Base-by-base conservation (phyloP, 371 early-diverging fungal species). In the Mortierella sp. region DNA sequence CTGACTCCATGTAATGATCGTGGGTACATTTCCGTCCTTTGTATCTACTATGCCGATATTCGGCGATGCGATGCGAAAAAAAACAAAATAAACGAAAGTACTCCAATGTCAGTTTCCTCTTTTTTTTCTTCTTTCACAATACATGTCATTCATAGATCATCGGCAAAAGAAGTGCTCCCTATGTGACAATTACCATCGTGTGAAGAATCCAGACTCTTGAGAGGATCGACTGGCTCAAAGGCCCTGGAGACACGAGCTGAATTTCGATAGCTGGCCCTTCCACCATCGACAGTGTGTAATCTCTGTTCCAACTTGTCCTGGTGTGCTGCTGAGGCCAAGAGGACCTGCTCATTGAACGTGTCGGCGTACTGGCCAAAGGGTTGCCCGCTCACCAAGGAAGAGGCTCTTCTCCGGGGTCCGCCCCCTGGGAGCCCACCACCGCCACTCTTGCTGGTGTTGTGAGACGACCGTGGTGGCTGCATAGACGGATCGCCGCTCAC, bases 1-100 rank as follows among this genome's bases (percentile, higher is more conserved):
- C 74, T 96, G 95, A 16, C 93, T 90, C 99, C 99, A 98, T 29
- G 92, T 92, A 31, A 98, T 93, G 68, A 98, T 95, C 19, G 96
- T 95, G 1, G 94, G 93, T 50, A 96, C 84, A 64, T 72, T 66
- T 5, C 79, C 84, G 66, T 83, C 83, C 72, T 69, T 64, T 3
- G 63, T 40, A 39, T 74, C 78, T 77, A 74, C n/a, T 48, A 26
- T 29, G 39, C 61, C 61, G n/a, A 31, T 16, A 19, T 24, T 19
- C 31, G 63, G 34, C 45, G 64, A 34, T 37, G 29, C 16, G 48
- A 55, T 0, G 34, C 10, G 4, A 61, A n/a, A 29, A 61, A 14
- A 29, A 24, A 65, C 1, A 34, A 52, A 13, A 16, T 31, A 70
- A 45, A 26, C 43, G 9, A 48, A 31, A 39, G 11, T n/a, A n/a